Conservation (phyloP, 2,329 filamentous ascomycete genomes). For the Xylaria multiplex region DNA sequence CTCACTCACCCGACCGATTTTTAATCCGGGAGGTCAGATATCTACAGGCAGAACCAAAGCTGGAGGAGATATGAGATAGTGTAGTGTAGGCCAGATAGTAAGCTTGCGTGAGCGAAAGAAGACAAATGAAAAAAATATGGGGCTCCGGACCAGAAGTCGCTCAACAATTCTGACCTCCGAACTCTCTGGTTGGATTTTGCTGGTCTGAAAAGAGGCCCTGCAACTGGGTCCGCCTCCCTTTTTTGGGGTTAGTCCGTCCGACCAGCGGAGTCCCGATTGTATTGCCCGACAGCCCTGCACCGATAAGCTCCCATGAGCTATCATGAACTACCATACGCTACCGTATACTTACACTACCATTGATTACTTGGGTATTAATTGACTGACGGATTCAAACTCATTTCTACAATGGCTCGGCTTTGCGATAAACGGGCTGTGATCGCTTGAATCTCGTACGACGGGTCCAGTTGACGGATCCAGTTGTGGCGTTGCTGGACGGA, state of each 20-base stretch:
- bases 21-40: slow-evolving; percentile 2
- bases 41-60: background rate
- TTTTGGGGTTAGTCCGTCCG: slow-evolving; percentile 34
- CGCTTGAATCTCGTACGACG: no score
- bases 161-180: slow-evolving; percentile 38
- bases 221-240: slow-evolving; percentile 9
- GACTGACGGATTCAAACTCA: no score
- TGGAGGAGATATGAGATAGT: background rate
- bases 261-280: slow-evolving; percentile 30
- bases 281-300: slow-evolving; percentile 17
- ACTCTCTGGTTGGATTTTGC: background rate
- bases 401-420: no score
- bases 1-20: slow-evolving; percentile 17
- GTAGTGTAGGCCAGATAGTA: slow-evolving; percentile 20
- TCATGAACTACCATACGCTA: no score
- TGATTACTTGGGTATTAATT: no score
- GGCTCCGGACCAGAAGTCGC: slow-evolving; percentile 37
- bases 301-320: background rate
- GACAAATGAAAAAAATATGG: slow-evolving; percentile 34
- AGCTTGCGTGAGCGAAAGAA: slow-evolving; percentile 28
- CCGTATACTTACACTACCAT: no score
- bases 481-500: background rate
- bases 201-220: background rate
- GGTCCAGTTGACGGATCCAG: background rate
- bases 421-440: no score